Conservation (phyloP, 352 stramenopile species). For the Phytophthora macrochlamydospora region DNA sequence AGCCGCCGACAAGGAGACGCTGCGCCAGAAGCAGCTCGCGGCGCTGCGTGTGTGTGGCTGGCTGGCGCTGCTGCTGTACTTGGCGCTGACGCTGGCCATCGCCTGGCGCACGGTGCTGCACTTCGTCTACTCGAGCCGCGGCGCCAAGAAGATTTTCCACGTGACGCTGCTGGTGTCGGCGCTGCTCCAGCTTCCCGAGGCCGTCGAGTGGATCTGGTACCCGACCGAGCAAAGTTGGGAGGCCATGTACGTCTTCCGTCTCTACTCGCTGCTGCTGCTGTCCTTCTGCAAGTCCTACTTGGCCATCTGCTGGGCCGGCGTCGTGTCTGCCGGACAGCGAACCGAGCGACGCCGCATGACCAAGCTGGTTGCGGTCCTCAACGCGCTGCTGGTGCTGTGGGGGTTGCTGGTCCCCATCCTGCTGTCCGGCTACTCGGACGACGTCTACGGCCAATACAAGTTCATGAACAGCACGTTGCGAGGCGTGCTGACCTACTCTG, state of each 20-base stretch:
- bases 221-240: constrained; percentile 71
- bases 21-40: constrained; percentile 42
- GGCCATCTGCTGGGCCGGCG: constrained; percentile 78
- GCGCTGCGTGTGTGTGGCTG: constrained; percentile 61
- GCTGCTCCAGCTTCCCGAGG: constrained; percentile 68
- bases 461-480: constrained; percentile 67
- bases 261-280: constrained; percentile 75
- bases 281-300: constrained; percentile 85
- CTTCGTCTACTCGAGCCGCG: constrained; percentile 53
- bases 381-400: constrained; percentile 59
- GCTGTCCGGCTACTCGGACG: constrained; percentile 50
- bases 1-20: constrained; percentile 11
- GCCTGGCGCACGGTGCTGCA: constrained; percentile 71
- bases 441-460: constrained; percentile 64
- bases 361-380: constrained; percentile 61
- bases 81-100: constrained; percentile 57
- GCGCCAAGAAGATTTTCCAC: constrained; percentile 77
- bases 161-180: constrained; percentile 67
- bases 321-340: constrained; percentile 77
- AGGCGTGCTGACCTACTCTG: constrained; percentile 61
- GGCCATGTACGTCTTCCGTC: constrained; percentile 61
- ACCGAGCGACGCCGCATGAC: constrained; percentile 58
- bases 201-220: constrained; percentile 62
- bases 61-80: constrained; percentile 68
- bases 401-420: constrained; percentile 61